A percentile compares a stretch with the other conserved stretches of the same genome.
These are phyloP conservation scores for Yamadazyma buinensis DNA, from an alignment of 1,139 yeast species.

Conservation along the genomic window DNA sequence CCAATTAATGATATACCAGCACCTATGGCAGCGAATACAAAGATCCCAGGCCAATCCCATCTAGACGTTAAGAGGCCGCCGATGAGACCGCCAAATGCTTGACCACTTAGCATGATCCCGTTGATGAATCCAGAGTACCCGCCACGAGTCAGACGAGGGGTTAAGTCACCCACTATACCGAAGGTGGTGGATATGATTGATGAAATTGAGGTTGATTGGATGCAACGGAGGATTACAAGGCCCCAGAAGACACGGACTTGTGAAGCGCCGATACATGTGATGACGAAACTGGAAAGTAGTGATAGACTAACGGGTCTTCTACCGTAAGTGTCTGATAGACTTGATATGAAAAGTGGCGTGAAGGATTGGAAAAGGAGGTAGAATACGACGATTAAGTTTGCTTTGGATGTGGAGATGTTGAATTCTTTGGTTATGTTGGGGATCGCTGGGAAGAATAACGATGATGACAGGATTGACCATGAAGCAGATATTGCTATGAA, in stretches of 20 bases:
- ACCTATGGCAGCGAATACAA: constrained; percentile 67
- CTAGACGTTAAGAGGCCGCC: constrained; percentile 63
- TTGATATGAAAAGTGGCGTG: constrained; percentile 60
- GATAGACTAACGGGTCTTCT: constrained; percentile 59
- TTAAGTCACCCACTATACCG: constrained; percentile 68
- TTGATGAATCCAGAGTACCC: constrained; percentile 55
- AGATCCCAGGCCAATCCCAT: constrained; percentile 73
- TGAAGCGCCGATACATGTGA: constrained; percentile 24
- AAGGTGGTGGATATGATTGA: constrained; percentile 65
- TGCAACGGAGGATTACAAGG: constrained; percentile 39
- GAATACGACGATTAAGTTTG: constrained; percentile 67
- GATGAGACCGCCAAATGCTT: constrained; percentile 70
- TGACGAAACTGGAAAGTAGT: constrained; percentile 33
- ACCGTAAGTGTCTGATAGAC: constrained; percentile 66
- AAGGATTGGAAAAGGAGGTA: constrained; percentile 70
- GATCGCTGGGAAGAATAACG: constrained; percentile 73
- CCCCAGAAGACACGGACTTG: constrained; percentile 23
- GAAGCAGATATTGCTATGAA: constrained; percentile 33
- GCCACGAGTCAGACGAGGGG: constrained; percentile 62
- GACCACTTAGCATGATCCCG: constrained; percentile 68
- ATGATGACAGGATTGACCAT: constrained; percentile 63
- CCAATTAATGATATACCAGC: constrained; percentile 40
- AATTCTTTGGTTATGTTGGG: constrained; percentile 51
- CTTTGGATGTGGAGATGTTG: constrained; percentile 47
- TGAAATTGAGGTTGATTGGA: constrained; percentile 69